phyloP scores from a whole-genome alignment of 306 rosid genomes.

The Adenanthera pavonina region DNA sequence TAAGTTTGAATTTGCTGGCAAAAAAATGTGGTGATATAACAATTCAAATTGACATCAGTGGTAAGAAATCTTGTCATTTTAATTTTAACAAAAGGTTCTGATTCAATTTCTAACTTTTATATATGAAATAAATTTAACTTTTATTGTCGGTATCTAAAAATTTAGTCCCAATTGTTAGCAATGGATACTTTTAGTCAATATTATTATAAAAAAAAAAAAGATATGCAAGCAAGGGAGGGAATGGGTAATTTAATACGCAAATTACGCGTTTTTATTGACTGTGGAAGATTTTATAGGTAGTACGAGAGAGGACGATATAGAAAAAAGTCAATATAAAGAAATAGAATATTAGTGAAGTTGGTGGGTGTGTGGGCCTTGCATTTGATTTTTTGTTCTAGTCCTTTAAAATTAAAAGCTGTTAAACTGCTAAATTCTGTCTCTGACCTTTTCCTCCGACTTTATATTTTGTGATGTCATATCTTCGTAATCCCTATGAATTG shows the following conservation, averaged over 20 bases:
- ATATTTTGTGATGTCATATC: background rate
- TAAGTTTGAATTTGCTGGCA: background rate
- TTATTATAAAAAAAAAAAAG: background rate
- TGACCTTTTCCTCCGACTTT: background rate
- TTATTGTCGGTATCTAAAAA: too few relatives aligned
- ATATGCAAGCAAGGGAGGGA: background rate
- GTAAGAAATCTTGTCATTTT: too few relatives aligned
- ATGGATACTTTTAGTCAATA: too few relatives aligned
- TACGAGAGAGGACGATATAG: background rate
- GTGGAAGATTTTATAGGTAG: background rate
- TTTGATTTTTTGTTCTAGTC: background rate
- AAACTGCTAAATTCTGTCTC: slow-evolving; percentile 16
- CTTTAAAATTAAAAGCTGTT: background rate
- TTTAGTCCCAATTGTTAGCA: too few relatives aligned
- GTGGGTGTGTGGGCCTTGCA: background rate
- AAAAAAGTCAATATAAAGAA: slow-evolving; percentile 1
- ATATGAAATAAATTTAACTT: too few relatives aligned
- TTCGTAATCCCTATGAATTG: background rate
- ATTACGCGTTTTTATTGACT: slow-evolving; percentile 3
- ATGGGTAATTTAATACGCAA: background rate
- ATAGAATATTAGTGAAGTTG: slow-evolving; percentile 3
- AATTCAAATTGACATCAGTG: too few relatives aligned
- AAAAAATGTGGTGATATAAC: too few relatives aligned
- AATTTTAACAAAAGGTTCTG: too few relatives aligned
- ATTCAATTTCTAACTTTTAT: too few relatives aligned